Percentiles rank a stretch among this genome's conserved stretches.
phyloP scores from a whole-genome alignment of 192 early-diverging fungal species.

The Coemansia sp. region DNA sequence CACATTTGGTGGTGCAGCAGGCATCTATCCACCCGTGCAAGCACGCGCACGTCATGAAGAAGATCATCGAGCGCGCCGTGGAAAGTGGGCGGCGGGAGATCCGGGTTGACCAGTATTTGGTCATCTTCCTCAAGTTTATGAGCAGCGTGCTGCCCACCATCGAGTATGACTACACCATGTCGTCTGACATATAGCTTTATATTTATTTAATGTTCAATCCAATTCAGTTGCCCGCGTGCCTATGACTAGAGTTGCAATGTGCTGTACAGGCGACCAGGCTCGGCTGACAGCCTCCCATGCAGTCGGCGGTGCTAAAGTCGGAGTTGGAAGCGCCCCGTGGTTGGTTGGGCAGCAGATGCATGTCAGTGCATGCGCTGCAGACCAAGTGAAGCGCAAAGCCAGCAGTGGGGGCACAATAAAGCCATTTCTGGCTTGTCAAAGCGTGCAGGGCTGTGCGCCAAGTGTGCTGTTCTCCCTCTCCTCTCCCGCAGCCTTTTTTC shows the following conservation, averaged over 20 bases:
- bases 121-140: constrained; percentile 98
- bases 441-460: constrained; percentile 1
- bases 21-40: constrained; percentile 98
- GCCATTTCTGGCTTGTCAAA: constrained; percentile 7
- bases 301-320: neutral
- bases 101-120: constrained; percentile 91
- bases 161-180: constrained; percentile 96
- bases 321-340: constrained; percentile 10
- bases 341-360: neutral
- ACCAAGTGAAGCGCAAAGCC: neutral
- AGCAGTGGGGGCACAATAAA: neutral
- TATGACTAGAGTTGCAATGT: neutral
- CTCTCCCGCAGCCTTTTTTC: constrained; percentile 7
- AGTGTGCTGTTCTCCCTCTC: neutral
- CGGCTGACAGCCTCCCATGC: constrained; percentile 1
- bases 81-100: constrained; percentile 62
- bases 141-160: constrained; percentile 94
- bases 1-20: constrained; percentile 80
- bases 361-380: neutral
- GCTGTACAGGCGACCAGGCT: neutral
- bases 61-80: constrained; percentile 74
- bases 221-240: neutral
- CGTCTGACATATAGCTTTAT: constrained; percentile 55
- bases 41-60: constrained; percentile 97
- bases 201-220: neutral